These are phyloP conservation scores for Brassica rapa DNA, from an alignment of 345 rosid genomes.

Conservation along the genomic window DNA sequence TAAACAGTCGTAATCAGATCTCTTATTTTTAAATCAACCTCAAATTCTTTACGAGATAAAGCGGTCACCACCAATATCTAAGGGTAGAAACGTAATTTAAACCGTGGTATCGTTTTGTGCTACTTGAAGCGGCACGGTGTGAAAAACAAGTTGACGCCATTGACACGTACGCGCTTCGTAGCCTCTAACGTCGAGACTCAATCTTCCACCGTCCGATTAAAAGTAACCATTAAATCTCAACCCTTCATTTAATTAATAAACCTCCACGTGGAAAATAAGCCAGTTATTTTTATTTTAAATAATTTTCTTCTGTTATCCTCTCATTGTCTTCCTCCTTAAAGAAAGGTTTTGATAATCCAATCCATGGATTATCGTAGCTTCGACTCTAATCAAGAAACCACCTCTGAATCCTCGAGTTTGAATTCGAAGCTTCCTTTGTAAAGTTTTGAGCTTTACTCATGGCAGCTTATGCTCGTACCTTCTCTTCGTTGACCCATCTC, in stretches of 20 bases:
- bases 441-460: neutral
- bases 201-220: conserved; percentile 5
- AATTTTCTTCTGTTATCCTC: conserved; percentile 24
- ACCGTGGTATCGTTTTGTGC: neutral
- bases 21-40: neutral
- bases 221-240: conserved; percentile 2
- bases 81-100: neutral
- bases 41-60: neutral
- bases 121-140: conserved; percentile 27
- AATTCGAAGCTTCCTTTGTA: neutral
- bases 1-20: neutral
- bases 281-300: neutral
- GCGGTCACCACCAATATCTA: neutral
- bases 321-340: conserved; percentile 33
- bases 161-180: conserved; percentile 30
- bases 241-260: conserved; percentile 24
- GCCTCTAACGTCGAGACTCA: conserved; percentile 1
- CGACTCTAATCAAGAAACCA: neutral
- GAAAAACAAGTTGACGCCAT: conserved; percentile 1
- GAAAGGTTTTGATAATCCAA: conserved; percentile 3
- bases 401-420: neutral
- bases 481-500: conserved; percentile 37
- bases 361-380: conserved; percentile 22
- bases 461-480: conserved; percentile 51
- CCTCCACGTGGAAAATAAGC: neutral